Percentiles rank a stretch among this genome's conserved stretches.
Conservation (phyloP, 345 rosid genomes). For the Psidium guajava region DNA sequence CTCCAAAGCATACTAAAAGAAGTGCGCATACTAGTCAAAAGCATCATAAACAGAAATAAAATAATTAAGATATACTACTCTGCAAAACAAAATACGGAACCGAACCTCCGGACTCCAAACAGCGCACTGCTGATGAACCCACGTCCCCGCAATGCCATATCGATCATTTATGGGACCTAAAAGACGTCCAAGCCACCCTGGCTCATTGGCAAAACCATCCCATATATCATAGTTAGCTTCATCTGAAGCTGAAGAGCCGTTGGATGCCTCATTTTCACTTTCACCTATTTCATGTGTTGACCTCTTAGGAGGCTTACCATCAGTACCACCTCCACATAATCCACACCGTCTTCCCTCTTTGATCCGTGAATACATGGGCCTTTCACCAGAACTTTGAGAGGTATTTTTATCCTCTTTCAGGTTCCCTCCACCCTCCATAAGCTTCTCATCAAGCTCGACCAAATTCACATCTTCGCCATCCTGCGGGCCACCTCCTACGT, state of each 20-base stretch:
- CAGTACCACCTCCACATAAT: slow-evolving; percentile 91
- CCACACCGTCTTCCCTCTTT: slow-evolving; percentile 88
- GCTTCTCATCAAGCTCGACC: slow-evolving; percentile 21
- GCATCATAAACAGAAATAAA: neutral
- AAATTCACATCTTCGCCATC: slow-evolving; percentile 18
- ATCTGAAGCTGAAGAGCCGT: slow-evolving; percentile 81
- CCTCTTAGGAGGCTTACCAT: slow-evolving; percentile 86
- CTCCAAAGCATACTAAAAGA: neutral
- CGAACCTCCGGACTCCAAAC: slow-evolving; percentile 99
- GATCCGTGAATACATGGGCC: slow-evolving; percentile 30
- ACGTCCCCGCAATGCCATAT: slow-evolving; percentile 90
- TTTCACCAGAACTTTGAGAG: slow-evolving; percentile 5
- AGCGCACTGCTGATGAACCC: slow-evolving; percentile 98
- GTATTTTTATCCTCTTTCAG: slow-evolving; percentile 20
- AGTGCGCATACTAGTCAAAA: neutral
- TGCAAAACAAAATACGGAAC: neutral
- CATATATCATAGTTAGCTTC: slow-evolving; percentile 73
- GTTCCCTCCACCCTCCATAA: slow-evolving; percentile 13
- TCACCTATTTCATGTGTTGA: slow-evolving; percentile 53
- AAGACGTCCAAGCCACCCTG: slow-evolving; percentile 93
- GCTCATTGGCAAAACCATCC: slow-evolving; percentile 96
- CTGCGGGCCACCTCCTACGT: slow-evolving; percentile 18
- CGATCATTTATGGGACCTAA: slow-evolving; percentile 94
- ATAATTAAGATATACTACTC: neutral
- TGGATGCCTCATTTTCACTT: slow-evolving; percentile 66